phyloP scores from a whole-genome alignment of 225 moss, liverwort and hornwort species.

The Asterella californica region DNA sequence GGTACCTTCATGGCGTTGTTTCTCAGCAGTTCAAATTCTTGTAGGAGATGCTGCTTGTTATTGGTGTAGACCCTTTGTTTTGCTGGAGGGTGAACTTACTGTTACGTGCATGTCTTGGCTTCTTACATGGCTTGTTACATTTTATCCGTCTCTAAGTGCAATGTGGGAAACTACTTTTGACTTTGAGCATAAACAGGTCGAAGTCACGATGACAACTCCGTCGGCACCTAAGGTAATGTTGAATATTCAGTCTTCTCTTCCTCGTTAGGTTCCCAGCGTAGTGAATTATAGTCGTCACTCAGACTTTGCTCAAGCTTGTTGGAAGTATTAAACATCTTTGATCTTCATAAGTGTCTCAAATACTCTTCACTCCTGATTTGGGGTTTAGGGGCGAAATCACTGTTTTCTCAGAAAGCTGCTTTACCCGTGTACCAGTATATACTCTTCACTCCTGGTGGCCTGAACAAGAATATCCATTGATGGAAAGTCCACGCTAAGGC shows the following conservation, averaged over 20 bases:
- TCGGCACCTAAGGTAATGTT: slow-evolving; percentile 55
- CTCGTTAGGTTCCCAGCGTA: neutral
- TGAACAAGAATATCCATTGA: neutral
- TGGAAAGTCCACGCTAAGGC: too few species aligned
- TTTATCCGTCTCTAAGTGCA: neutral
- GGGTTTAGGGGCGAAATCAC: too few species aligned
- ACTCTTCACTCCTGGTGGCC: neutral
- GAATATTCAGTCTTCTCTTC: neutral
- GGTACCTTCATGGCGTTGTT: slow-evolving; percentile 10
- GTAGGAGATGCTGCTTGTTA: too few species aligned
- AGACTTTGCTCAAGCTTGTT: too few species aligned
- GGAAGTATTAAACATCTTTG: too few species aligned
- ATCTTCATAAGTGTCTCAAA: too few species aligned
- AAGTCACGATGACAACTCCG: slow-evolving; percentile 88
- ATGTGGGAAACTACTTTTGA: too few species aligned
- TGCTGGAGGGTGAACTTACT: neutral
- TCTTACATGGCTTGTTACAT: neutral
- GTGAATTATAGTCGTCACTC: too few species aligned
- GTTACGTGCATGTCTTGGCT: neutral
- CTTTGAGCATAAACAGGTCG: slow-evolving; percentile 45
- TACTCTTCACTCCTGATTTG: neutral
- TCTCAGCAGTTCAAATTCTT: neutral
- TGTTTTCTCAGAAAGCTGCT: too few species aligned
- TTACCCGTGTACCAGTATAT: too few species aligned
- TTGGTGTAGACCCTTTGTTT: neutral